phyloP scores from a whole-genome alignment of 352 stramenopile genomes.

The Phytophthora pluvialis region DNA sequence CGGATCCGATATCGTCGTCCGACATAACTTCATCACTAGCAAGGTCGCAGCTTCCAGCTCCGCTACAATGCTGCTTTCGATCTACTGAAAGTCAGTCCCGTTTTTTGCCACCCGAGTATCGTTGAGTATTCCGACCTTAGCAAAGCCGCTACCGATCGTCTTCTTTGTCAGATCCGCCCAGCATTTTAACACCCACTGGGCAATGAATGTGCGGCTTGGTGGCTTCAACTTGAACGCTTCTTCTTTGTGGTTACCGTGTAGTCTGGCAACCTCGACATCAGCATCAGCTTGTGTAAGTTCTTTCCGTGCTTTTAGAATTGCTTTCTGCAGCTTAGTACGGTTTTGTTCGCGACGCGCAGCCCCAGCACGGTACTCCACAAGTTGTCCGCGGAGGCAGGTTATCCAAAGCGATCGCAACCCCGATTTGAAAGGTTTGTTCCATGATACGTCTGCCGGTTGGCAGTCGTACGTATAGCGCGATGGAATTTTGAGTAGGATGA shows the following conservation, averaged over 20 bases:
- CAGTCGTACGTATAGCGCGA: not conserved
- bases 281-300: not conserved
- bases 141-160: not conserved
- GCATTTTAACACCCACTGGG: not conserved
- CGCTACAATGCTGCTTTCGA: not conserved
- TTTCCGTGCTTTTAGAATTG: too few relatives aligned
- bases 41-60: not conserved
- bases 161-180: not conserved
- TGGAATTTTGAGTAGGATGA: not conserved
- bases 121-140: not conserved
- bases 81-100: not conserved
- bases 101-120: not conserved
- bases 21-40: not conserved
- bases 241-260: not conserved
- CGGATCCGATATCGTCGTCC: not conserved
- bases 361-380: too few relatives aligned
- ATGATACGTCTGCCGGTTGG: not conserved
- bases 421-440: not conserved
- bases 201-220: not conserved
- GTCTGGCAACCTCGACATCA: not conserved
- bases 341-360: too few relatives aligned
- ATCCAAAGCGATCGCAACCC: too few relatives aligned
- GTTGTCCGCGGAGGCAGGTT: too few relatives aligned
- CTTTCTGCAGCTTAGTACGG: too few relatives aligned
- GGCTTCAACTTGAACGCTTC: not conserved